phyloP scores from a whole-genome alignment of 176 grass and related monocot genomes.

The Chrysopogon serrulatus region DNA sequence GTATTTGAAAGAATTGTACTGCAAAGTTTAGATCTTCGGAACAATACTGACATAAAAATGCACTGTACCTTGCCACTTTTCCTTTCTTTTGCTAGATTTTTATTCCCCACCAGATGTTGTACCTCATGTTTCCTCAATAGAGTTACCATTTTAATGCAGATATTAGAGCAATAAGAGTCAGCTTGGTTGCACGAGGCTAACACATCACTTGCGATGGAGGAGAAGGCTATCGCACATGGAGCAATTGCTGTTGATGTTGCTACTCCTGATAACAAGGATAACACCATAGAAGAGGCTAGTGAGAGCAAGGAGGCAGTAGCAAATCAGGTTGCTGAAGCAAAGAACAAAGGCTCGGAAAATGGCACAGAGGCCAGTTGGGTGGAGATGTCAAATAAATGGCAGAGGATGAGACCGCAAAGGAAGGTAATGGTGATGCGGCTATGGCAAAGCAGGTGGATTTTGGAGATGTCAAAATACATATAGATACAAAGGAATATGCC shows the following conservation, averaged over 20 bases:
- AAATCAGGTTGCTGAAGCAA: constrained; percentile 15
- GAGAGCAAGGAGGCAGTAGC: not conserved
- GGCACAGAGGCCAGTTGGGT: not conserved
- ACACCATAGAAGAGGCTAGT: constrained; percentile 19
- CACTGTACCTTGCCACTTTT: not conserved
- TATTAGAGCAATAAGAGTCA: constrained; percentile 24
- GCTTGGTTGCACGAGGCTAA: constrained; percentile 19
- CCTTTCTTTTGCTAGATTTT: not conserved
- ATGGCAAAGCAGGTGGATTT: constrained; percentile 7
- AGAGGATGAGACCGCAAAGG: constrained; percentile 22
- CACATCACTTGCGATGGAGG: constrained; percentile 29
- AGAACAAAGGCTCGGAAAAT: constrained; percentile 34
- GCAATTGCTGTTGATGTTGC: not conserved
- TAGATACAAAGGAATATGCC: constrained; percentile 5
- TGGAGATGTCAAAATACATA: constrained; percentile 22
- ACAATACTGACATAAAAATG: not conserved
- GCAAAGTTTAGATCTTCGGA: not conserved
- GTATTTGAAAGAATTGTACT: not conserved
- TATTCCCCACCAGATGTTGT: not conserved
- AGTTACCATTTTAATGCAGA: constrained; percentile 14
- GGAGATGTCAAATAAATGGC: constrained; percentile 28
- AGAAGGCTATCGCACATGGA: constrained; percentile 31
- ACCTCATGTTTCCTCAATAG: not conserved
- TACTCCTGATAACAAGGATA: constrained; percentile 15
- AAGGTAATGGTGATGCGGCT: constrained; percentile 3